Evolutionary conservation across 306 rosid genomes (phyloP), one percentile per base, ranked within the genome.

Genomic region (Cyamopsis tetragonoloba): DNA sequence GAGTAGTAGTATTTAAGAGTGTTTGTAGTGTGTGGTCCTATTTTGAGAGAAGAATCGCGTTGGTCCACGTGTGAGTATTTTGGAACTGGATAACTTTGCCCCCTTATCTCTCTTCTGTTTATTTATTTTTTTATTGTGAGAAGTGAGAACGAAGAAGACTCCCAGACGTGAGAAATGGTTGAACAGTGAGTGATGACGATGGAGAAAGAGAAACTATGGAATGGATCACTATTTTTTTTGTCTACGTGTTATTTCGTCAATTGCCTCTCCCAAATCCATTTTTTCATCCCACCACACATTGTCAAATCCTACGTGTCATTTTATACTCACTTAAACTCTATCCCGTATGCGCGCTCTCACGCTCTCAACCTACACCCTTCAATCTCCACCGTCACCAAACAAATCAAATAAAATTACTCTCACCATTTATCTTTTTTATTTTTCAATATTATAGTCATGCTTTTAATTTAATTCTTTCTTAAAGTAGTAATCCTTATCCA

Each of bases 31-130:
- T 54, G n/a, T n/a, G n/a, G n/a, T n/a, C n/a, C n/a, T n/a, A 0
- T 17, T 39, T 51, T 28, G 22, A 23, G 18, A 30, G 44, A 19
- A 28, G 32, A 27, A 43, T 42, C 17, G 19, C 43, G 44, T 81
- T 73, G 84, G 84, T 53, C 72, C 85, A 82, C 89, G 87, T 74
- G 84, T 77, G 30, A 0, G 67, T 12, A 6, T 23, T n/a, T 2
- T 1, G 30, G 2, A 11, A 27, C 0, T 39, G 69, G 81, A 53
- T 71, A 74, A 59, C 84, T 76, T 77, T 78, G 64, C 44, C 75
- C 75, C 77, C 56, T 70, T 76, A 68, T 19, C 41, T 1, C 23
- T 58, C 28, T 14, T 17, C n/a, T n/a, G n/a, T n/a, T n/a, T n/a
- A n/a, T n/a, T n/a, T n/a, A n/a, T n/a, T n/a, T n/a, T n/a, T n/a